A percentile compares a stretch with the other conserved stretches of the same genome.
Evolutionary conservation across 306 rosid species (phyloP).

Genomic region (Aeschynomene evenia): DNA sequence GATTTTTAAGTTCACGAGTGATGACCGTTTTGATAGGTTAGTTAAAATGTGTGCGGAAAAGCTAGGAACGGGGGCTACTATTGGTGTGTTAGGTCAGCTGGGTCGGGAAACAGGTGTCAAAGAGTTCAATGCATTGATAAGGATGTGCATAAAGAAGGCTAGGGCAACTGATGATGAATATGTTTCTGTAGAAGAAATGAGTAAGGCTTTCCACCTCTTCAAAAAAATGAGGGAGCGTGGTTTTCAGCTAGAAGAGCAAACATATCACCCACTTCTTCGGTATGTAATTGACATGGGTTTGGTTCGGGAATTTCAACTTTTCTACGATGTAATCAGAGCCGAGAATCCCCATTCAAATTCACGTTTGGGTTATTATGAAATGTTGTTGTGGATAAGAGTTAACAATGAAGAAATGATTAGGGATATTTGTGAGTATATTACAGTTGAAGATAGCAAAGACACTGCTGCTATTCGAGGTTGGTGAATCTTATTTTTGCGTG

Average conservation of each 20-base stretch:
- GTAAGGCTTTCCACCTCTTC: slow-evolving; percentile 51
- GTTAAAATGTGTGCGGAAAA: slow-evolving; percentile 41
- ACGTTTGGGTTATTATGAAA: slow-evolving; percentile 81
- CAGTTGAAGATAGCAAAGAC: slow-evolving; percentile 38
- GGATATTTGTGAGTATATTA: slow-evolving; percentile 60
- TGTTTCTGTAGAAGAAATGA: slow-evolving; percentile 49
- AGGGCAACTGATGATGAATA: slow-evolving; percentile 50
- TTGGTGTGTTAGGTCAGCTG: slow-evolving; percentile 50
- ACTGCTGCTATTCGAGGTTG: slow-evolving; percentile 61
- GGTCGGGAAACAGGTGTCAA: slow-evolving; percentile 61
- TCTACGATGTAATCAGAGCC: slow-evolving; percentile 48
- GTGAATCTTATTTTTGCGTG: slow-evolving; percentile 16
- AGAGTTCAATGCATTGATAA: slow-evolving; percentile 60
- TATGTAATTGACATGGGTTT: slow-evolving; percentile 68
- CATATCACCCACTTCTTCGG: slow-evolving; percentile 56
- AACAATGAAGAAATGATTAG: slow-evolving; percentile 60
- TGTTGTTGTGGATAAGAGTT: slow-evolving; percentile 67
- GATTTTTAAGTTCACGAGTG: slow-evolving; percentile 32
- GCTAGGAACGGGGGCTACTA: slow-evolving; percentile 49
- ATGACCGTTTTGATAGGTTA: slow-evolving; percentile 36
- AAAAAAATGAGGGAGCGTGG: slow-evolving; percentile 63
- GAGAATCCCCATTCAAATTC: slow-evolving; percentile 50
- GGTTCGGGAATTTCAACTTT: slow-evolving; percentile 63
- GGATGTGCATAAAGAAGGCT: slow-evolving; percentile 52
- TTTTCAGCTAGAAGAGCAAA: slow-evolving; percentile 55